Base-by-base conservation (phyloP, 371 early-diverging fungal genomes). In the Haplosporangium sp. region DNA sequence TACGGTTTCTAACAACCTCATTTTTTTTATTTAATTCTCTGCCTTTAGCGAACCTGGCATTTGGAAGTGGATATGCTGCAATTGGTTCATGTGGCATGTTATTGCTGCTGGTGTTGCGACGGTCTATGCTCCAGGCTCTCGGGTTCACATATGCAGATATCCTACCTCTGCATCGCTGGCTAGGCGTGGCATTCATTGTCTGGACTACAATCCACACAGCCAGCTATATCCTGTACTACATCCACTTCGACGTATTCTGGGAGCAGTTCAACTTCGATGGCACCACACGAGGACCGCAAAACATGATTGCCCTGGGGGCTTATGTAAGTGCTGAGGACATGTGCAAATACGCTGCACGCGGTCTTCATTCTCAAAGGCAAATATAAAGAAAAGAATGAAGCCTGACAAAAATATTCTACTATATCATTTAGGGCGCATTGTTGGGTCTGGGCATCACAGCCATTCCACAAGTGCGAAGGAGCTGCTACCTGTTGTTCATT, bases 41-140 rank as follows among this genome's bases (percentile, higher is more conserved):
- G 16, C 9, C 21, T 37, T 16, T 55, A 73, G 74, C 74, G 18
- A 67, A 73, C 36, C 14, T 73, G 6, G 74, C 74, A 6, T 73
- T 59, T 21, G 67, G 58, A 0, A 59, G 51, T 36, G 74, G 74
- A 8, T 74, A 74, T n/a, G 74, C 74, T 16, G 74, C 74, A 1
- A 74, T 74, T 69, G 74, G 65, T 4, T 53, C 54, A 21, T 74
- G 74, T 36, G 74, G 60, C 0, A 53, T 74, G 51, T 64, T 76
- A 13, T 53, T 76, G 12, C 36, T 76, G 14, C 52, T 76, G 16
- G 62, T 76, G 5, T 51, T 76, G 11, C 56, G 76, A 16, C 63
- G 76, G 5, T 76, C 76, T 1, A 76, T 76, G 76, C 55, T 76
- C 40, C 70, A 70, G 21, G 76, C 76, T 5, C 43, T 76, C 8